Percentiles rank a stretch among this genome's conserved stretches.
These are phyloP conservation scores for Talaromyces sp. DNA, from an alignment of 2,329 filamentous ascomycete species.

Conservation along the genomic window DNA sequence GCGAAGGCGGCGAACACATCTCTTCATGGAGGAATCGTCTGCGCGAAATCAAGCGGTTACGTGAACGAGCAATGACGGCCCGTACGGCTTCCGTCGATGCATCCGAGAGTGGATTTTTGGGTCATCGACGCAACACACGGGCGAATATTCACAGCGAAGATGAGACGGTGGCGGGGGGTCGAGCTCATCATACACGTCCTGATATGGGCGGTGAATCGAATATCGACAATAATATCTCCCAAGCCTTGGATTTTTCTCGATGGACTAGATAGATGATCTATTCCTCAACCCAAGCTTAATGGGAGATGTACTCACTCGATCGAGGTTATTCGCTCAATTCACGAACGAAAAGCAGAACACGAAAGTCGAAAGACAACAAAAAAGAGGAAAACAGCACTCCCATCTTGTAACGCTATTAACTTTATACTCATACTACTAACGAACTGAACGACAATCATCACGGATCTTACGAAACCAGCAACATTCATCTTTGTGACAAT, in stretches of 20 bases:
- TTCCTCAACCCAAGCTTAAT: too few relatives aligned
- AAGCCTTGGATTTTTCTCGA: slow-evolving; percentile 40
- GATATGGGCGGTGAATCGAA: slow-evolving; percentile 36
- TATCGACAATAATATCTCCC: slow-evolving; percentile 34
- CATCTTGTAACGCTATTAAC: slow-evolving; percentile 3
- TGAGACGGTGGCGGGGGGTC: slow-evolving; percentile 24
- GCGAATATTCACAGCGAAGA: slow-evolving; percentile 35
- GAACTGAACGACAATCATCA: not conserved
- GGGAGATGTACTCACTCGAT: too few relatives aligned
- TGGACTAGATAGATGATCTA: slow-evolving; percentile 31
- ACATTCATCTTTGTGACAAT: too few relatives aligned
- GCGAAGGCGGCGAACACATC: slow-evolving; percentile 69
- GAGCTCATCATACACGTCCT: slow-evolving; percentile 28
- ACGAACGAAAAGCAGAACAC: too few relatives aligned
- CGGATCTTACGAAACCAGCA: not conserved
- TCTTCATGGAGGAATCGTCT: slow-evolving; percentile 87
- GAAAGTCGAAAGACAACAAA: not conserved
- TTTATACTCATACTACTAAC: too few relatives aligned
- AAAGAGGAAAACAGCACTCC: not conserved
- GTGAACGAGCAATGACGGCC: slow-evolving; percentile 50
- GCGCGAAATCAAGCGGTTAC: slow-evolving; percentile 74
- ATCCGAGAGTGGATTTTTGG: slow-evolving; percentile 29
- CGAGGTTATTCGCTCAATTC: too few relatives aligned
- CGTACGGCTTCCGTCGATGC: slow-evolving; percentile 28
- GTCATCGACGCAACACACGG: slow-evolving; percentile 35